Evolutionary conservation across 345 rosid species (phyloP).

Genomic region (Cochlearia excelsa): DNA sequence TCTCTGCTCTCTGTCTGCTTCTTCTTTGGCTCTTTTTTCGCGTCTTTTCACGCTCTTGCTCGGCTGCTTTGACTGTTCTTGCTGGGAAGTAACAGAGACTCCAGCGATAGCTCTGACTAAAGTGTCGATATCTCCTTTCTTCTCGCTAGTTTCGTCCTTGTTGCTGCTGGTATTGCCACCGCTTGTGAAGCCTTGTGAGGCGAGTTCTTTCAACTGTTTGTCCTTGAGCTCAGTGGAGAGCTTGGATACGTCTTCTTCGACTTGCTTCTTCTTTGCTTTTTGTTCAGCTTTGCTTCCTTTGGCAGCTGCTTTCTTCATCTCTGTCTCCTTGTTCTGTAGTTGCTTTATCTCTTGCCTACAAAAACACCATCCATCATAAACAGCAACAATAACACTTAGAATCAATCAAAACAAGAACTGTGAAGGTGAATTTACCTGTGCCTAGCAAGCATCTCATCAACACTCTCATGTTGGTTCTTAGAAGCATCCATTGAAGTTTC

Average conservation of each 20-base stretch:
- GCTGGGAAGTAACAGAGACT: slow-evolving; percentile 56
- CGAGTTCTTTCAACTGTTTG: slow-evolving; percentile 72
- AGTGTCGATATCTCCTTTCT: slow-evolving; percentile 61
- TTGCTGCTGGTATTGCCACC: slow-evolving; percentile 26
- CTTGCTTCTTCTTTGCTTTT: slow-evolving; percentile 94
- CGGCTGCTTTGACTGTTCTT: slow-evolving; percentile 58
- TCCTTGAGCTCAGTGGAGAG: slow-evolving; percentile 70
- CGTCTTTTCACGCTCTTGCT: slow-evolving; percentile 79
- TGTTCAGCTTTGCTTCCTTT: slow-evolving; percentile 95
- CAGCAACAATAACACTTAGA: background rate
- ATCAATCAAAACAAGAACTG: background rate
- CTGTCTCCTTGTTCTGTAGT: slow-evolving; percentile 79
- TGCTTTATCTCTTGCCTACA: slow-evolving; percentile 67
- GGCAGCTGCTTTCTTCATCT: slow-evolving; percentile 85
- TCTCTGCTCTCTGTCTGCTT: slow-evolving; percentile 83
- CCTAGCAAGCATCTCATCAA: slow-evolving; percentile 39
- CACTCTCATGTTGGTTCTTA: slow-evolving; percentile 26
- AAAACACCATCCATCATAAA: background rate
- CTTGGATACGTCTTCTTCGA: slow-evolving; percentile 72
- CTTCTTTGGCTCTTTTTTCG: slow-evolving; percentile 85
- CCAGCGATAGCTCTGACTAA: slow-evolving; percentile 87
- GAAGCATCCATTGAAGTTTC: slow-evolving; percentile 28
- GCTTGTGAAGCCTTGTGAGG: slow-evolving; percentile 60
- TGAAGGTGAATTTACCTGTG: slow-evolving; percentile 32
- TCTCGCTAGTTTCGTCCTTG: slow-evolving; percentile 38